Evolutionary conservation across 805 yeast species (phyloP), one percentile per base, ranked within the genome.

Genomic region (Yarrowia sp.): DNA sequence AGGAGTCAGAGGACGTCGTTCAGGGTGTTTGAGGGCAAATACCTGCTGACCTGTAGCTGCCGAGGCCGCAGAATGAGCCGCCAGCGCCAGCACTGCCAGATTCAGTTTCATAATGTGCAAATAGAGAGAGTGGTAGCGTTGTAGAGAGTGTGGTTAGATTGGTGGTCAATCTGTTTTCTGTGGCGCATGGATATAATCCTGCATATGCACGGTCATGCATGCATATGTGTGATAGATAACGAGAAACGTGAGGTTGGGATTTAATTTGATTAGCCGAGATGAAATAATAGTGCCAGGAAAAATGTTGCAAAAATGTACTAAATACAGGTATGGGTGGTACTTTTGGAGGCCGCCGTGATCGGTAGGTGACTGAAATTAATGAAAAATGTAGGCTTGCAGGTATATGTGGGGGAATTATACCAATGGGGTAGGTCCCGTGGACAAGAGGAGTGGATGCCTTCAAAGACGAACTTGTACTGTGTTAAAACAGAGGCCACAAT

Each of bases 1-100:
- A 7, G 41, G 35, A 16, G 52, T 45, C n/a, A 59, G 43, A 5
- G 32, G 41, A 1, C 65, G 52, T 32, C 65, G 15, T 32, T 59
- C 49, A n/a, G 64, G 65, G 4, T 45, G 65, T 43, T 59, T 45
- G 35, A 59, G 42, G 5, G 65, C 65, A 35, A 59, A 36, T 3
- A 56, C 19, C 11, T 43, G 64, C 14, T 56, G 64, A 14, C 64
- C 64, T 0, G 49, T 43, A 9, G 64, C 64, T 11, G 64, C 50
- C 16, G 52, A 32, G 14, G 41, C 50, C 52, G 26, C 52, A 4
- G 42, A 15, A 8, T 40, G 52, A 3, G n/a, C 41, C 9, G 52
- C 50, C 26, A 59, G 42, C 41, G 65, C 65, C 42, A 59, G 42
- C 42, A 42, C 32, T 14, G 52, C 65, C 40, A 59, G 52, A 40